Evolutionary conservation across 1,139 yeast genomes (phyloP), one percentile per base, ranked within the genome.

Genomic region (Yamadazyma sp.): DNA sequence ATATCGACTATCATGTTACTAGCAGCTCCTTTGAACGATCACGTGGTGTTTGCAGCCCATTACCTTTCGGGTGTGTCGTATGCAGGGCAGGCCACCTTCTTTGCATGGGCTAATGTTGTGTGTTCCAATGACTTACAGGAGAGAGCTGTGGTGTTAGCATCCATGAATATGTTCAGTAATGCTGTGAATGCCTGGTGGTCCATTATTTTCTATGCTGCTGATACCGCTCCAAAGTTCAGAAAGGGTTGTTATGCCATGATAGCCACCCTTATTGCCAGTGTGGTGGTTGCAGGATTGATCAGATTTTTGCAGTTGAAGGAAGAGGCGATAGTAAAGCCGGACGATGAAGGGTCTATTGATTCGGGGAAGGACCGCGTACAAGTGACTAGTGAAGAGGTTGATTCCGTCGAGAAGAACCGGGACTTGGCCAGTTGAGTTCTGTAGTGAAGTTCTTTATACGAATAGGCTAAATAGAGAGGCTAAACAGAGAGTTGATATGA

Each of bases 161-260:
- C 81, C 0, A 78, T 78, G 83, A 78, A 78, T 53, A 77, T 78
- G 81, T 76, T 77, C 47, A 72, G 78, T 31, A 76, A 77, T 50
- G 80, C 81, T 2, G 77, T 77, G 11, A 78, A 77, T 53, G 82
- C 82, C 2, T 78, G 83, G 83, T 78, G 82, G 82, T 70, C 79
- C 1, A 50, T 78, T 16, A 40, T 78, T 3, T 76, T 78, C 50
- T 78, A 64, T 47, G 59, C 69, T 14, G 80, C 81, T 1, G 59
- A 69, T 6, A 67, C 70, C 31, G 80, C 68, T 1, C 83, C 83
- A 0, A 59, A 60, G 36, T 77, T 73, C 46, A 62, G 58, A 37
- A 70, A 65, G 33, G 84, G 83, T 18, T 69, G 78, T 42, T 76
- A 70, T 49, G 82, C 84, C 1, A 70, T 79, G 70, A 52, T 79